These are phyloP conservation scores for Stephania yunnanensis DNA, from an alignment of 164 flowering plant genomes.

Conservation along the genomic window DNA sequence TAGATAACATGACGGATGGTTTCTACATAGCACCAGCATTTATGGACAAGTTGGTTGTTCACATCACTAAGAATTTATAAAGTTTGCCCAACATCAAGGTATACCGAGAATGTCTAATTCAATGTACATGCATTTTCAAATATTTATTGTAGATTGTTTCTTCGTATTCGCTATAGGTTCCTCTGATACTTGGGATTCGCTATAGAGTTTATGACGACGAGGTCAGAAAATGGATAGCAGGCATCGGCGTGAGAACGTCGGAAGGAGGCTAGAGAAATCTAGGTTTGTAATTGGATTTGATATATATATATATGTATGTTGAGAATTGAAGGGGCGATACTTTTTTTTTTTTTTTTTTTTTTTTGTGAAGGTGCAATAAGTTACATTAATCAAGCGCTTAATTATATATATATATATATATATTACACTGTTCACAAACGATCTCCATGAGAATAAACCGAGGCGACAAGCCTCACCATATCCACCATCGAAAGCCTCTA, in stretches of 20 bases:
- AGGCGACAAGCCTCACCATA: no score
- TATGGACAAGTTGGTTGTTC: conserved; percentile 60
- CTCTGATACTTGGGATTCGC: conserved; percentile 47
- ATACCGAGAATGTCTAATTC: neutral
- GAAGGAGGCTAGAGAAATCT: conserved; percentile 37
- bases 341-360: no score
- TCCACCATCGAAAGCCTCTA: no score
- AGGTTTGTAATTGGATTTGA: conserved; percentile 1
- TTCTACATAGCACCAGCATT: conserved; percentile 56
- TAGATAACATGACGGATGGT: conserved; percentile 47
- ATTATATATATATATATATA: no score
- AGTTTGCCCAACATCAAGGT: conserved; percentile 55
- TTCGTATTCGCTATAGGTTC: conserved; percentile 29
- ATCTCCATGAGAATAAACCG: no score
- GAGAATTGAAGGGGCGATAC: no score
- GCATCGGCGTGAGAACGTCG: conserved; percentile 29
- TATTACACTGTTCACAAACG: no score
- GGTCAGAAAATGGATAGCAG: conserved; percentile 39
- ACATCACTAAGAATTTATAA: conserved; percentile 50
- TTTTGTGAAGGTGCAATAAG: no score
- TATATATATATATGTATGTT: no score
- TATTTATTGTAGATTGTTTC: neutral
- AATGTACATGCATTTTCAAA: neutral
- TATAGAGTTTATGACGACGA: conserved; percentile 42
- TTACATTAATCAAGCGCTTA: no score